Base-by-base conservation (phyloP, 352 stramenopile species). In the Phytophthora fragariae region DNA sequence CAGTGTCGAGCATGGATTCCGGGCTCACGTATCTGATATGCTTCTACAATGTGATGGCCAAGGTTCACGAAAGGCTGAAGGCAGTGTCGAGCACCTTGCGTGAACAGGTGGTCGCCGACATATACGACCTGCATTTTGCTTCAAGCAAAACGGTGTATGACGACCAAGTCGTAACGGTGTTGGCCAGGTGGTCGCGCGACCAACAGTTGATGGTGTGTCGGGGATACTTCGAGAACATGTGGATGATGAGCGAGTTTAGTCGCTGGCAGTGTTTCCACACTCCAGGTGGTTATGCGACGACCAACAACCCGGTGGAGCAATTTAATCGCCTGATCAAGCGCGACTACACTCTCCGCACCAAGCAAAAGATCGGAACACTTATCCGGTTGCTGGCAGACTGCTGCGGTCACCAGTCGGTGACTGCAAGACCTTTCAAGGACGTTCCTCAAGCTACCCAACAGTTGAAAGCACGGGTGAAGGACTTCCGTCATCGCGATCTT, bases 21-120 rank as follows among this genome's bases (percentile, higher is more conserved):
- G 37, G 17, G 6, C 10, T 72, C 5, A 49, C 53, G 1, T 73
- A 27, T 27, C 24, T 27, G 24, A 76, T 76, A 52, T 76, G 70
- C 19, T 76, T 63, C n/a, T 76, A 59, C 47, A 52, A 72, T n/a
- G 58, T 76, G 0, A 33, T 76, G 24, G 49, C 55, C 3, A 72
- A 76, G 10, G 52, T 63, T 7, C 11, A 21, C 5, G 59, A 72
- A 24, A 31, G 31, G 9, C 12, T 57, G 3, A 53, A 59, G 6
- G 29, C 50, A 27, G 5, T 64, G 9, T 10, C 14, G 5, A 9
- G n/a, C 37, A 10, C 10, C 14, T 19, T 39, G 17, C 17, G 27
- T 17, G 35, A 68, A 29, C 50, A 2, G 24, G 24, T 27, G 12
- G 56, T 69, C 27, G 29, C 53, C 12, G n/a, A 65, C 7, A 62